Evolutionary conservation across 2,329 filamentous ascomycete species (phyloP), one percentile per base, ranked within the genome.

Genomic region (Juglanconis oblonga): DNA sequence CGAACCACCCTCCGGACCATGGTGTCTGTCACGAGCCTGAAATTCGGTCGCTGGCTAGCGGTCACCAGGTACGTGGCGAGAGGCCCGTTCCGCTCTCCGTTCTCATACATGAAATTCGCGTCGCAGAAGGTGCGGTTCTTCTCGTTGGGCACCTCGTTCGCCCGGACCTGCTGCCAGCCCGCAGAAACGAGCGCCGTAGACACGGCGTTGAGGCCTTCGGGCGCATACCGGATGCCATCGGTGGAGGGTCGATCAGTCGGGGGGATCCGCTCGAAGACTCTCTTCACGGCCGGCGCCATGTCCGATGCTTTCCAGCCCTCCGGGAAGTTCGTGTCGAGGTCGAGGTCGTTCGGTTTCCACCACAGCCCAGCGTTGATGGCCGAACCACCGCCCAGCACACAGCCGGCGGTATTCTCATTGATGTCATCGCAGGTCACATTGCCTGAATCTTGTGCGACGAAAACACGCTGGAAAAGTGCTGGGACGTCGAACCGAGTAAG

Each of bases 401-500:
- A 91, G 13, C 87, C 88, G 11, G 87, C 86, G 86, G 90, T 89
- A 67, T 88, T 85, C 63, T 88, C 87, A n/a, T 84, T 86, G 17
- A 32, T 33, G 70, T 91, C 88, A 1, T 80, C 81, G 72, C 88
- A 91, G 40, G 84, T 82, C 66, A 89, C 85, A 33, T 85, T 86
- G 4, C 77, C 77, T 9, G 83, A 85, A 67, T 88, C 81, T 2
- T 24, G 24, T 24, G 24, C 24, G 4, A 78, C 74, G 82, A 86
- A 89, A 65, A 91, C 88, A 72, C 89, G 78, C 70, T 90, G 90
- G 71, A 86, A 89, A 61, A 90, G 81, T 57, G 87, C 86, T 0
- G 88, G 88, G 5, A 90, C 83, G 67, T 91, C 88, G 66, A 91
- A 90, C 52, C 87, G 85, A 6, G 87, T 90, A 38, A 90, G 70